Percentiles rank a stretch among this genome's conserved stretches.
Evolutionary conservation across 208 protist species (phyloP).

Genomic region (Trypanosoma scelopori): DNA sequence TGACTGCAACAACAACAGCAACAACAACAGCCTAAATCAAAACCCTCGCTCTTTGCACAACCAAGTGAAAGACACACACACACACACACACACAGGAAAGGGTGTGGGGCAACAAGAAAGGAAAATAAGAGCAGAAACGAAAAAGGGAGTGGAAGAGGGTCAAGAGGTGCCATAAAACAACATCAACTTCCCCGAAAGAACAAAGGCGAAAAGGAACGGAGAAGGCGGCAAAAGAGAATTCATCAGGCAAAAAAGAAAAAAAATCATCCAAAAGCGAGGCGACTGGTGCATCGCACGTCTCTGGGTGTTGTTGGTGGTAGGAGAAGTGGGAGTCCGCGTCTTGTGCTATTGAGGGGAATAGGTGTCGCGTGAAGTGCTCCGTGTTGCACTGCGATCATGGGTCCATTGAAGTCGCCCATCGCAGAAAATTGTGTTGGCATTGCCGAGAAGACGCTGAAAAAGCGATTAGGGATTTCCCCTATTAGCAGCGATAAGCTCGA

Average conservation of each 20-base stretch:
- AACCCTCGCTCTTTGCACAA: background rate
- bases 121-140: background rate
- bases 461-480: constrained; percentile 46
- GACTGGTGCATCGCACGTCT: too few species aligned
- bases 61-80: background rate
- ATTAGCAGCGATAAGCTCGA: constrained; percentile 18
- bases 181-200: too few species aligned
- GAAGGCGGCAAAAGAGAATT: too few species aligned
- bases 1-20: too few species aligned
- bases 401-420: constrained; percentile 24
- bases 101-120: background rate
- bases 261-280: too few species aligned
- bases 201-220: too few species aligned
- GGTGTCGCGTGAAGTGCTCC: too few species aligned
- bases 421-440: constrained; percentile 62
- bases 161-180: constrained; percentile 3
- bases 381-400: constrained; percentile 11
- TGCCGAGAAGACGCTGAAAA: constrained; percentile 59
- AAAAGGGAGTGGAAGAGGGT: background rate
- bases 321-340: too few species aligned
- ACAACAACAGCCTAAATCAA: too few species aligned
- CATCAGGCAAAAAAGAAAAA: too few species aligned
- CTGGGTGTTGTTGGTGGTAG: too few species aligned
- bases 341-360: too few species aligned
- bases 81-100: background rate